phyloP scores from a whole-genome alignment of 2,329 filamentous ascomycete species.

The Colletotrichum melonis region DNA sequence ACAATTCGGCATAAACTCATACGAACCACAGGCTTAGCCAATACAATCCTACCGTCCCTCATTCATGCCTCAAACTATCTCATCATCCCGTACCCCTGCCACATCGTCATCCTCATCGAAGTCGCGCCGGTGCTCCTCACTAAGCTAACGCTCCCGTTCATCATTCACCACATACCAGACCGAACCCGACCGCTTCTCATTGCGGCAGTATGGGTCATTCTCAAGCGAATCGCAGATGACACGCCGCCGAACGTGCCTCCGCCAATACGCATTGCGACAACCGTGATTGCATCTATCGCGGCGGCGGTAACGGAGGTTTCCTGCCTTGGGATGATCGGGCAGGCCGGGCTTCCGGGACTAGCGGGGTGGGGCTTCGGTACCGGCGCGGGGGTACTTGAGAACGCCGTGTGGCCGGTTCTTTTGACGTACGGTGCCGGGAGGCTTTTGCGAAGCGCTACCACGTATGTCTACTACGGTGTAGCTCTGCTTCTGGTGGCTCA shows the following conservation, averaged over 20 bases:
- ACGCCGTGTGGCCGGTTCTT: conserved; percentile 44
- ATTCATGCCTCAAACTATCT: conserved; percentile 48
- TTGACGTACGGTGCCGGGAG: conserved; percentile 42
- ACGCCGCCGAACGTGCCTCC: conserved; percentile 49
- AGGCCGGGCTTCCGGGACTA: conserved; percentile 45
- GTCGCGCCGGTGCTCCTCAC: conserved; percentile 42
- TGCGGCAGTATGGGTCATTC: conserved; percentile 43
- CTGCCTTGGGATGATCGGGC: conserved; percentile 44
- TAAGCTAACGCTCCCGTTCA: conserved; percentile 44
- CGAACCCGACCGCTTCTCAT: conserved; percentile 43
- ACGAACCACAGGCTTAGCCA: conserved; percentile 43
- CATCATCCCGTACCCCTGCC: conserved; percentile 47
- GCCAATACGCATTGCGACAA: conserved; percentile 42
- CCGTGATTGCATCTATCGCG: conserved; percentile 42
- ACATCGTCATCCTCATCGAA: conserved; percentile 46
- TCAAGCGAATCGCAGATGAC: conserved; percentile 41
- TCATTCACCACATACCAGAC: conserved; percentile 42
- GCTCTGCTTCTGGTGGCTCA: conserved; percentile 42
- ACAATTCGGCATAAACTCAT: not conserved
- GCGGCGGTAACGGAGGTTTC: conserved; percentile 47
- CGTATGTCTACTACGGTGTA: conserved; percentile 42
- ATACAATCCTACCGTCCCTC: conserved; percentile 44
- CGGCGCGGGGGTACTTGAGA: conserved; percentile 43
- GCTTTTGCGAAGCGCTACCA: conserved; percentile 43
- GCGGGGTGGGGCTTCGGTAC: conserved; percentile 50